phyloP scores from a whole-genome alignment of 2,329 filamentous ascomycete genomes.

The Penicillium concentricum region DNA sequence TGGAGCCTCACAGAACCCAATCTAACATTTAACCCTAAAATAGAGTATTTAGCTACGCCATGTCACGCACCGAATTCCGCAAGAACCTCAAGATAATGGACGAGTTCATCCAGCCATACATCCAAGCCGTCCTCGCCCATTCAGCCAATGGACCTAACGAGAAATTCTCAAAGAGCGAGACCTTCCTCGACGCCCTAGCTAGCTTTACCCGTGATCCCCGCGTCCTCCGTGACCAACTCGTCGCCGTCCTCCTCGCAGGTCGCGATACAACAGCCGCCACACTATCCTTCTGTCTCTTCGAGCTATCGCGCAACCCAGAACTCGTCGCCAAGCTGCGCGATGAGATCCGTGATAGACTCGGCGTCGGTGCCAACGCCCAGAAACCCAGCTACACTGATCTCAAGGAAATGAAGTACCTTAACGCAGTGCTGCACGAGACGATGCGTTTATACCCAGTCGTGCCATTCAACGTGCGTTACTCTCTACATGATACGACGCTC shows the following conservation, averaged over 20 bases:
- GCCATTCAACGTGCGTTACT: conserved; percentile 74
- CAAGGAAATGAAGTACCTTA: conserved; percentile 83
- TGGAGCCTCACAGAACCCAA: conserved; percentile 2
- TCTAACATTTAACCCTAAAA: conserved; percentile 3
- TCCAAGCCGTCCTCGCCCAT: conserved; percentile 69
- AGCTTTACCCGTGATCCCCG: conserved; percentile 65
- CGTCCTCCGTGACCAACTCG: conserved; percentile 79
- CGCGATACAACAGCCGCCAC: conserved; percentile 80
- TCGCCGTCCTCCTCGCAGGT: conserved; percentile 79
- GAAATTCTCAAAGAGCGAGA: conserved; percentile 70
- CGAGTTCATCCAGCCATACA: conserved; percentile 73
- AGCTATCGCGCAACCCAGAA: conserved; percentile 70
- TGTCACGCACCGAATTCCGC: conserved; percentile 67
- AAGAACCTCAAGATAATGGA: conserved; percentile 67
- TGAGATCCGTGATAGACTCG: conserved; percentile 70
- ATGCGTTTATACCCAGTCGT: conserved; percentile 75
- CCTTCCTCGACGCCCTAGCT: conserved; percentile 82
- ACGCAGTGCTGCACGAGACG: conserved; percentile 70
- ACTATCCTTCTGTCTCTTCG: conserved; percentile 78
- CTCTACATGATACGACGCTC: conserved; percentile 71
- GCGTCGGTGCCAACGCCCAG: conserved; percentile 53
- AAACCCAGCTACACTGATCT: conserved; percentile 70
- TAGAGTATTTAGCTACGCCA: conserved; percentile 59
- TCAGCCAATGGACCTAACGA: conserved; percentile 69
- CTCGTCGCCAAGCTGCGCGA: conserved; percentile 66